Conservation (phyloP, 2,329 filamentous ascomycete species). For the Aspergillus sp. region DNA sequence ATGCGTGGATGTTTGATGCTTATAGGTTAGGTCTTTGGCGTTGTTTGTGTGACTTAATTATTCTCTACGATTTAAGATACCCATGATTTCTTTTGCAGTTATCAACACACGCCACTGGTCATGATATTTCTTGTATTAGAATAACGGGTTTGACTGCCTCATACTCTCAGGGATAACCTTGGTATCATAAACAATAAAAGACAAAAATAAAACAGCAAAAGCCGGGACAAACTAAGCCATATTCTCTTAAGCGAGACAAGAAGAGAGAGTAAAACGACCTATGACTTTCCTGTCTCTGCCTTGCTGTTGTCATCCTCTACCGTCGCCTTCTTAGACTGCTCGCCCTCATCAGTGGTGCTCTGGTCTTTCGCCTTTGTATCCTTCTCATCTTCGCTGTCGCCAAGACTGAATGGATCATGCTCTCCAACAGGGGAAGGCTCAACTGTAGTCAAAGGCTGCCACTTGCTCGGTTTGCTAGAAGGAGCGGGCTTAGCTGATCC, state of each 20-base stretch:
- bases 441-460: constrained; percentile 85
- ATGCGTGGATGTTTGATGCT: neutral
- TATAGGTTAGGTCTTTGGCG: neutral
- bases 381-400: constrained; percentile 90
- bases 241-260: neutral
- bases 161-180: constrained; percentile 9
- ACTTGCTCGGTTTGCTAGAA: constrained; percentile 73
- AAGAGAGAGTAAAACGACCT: neutral
- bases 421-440: constrained; percentile 79
- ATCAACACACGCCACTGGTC: neutral
- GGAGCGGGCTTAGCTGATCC: constrained; percentile 49
- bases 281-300: constrained; percentile 18
- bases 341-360: constrained; percentile 46
- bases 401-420: constrained; percentile 93
- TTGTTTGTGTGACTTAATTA: neutral
- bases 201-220: constrained; percentile 2
- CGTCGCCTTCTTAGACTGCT: constrained; percentile 60
- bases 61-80: constrained; percentile 7
- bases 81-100: neutral
- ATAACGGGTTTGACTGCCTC: neutral
- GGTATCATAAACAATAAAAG: constrained; percentile 17
- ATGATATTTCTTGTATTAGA: neutral
- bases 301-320: constrained; percentile 31
- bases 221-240: neutral
- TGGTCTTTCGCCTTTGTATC: constrained; percentile 63